phyloP scores from a whole-genome alignment of 352 stramenopile species.

The Globisporangium canariense region DNA sequence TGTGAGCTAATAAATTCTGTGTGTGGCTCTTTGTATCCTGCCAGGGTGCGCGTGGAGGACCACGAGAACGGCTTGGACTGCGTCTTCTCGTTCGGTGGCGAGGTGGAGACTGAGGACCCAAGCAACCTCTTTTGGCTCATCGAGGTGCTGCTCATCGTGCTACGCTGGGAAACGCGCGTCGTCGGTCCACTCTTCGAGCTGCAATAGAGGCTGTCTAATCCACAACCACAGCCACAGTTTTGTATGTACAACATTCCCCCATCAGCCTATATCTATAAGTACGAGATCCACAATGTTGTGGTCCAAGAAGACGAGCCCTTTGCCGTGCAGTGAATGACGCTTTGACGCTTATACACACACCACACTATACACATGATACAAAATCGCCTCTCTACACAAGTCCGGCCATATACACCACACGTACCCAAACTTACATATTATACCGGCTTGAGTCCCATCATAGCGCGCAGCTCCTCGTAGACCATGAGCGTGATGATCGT shows the following conservation, averaged over 20 bases:
- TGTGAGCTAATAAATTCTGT: neutral
- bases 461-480: slow-evolving; percentile 60
- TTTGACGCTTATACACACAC: slow-evolving; percentile 1
- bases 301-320: neutral
- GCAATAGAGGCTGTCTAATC: neutral
- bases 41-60: slow-evolving; percentile 40
- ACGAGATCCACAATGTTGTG: neutral
- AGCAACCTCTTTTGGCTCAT: slow-evolving; percentile 46
- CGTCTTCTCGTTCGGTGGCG: slow-evolving; percentile 34
- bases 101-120: slow-evolving; percentile 30
- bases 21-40: slow-evolving; percentile 2
- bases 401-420: neutral
- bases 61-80: slow-evolving; percentile 27
- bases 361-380: slow-evolving; percentile 4
- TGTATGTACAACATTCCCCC: neutral
- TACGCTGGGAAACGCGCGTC: slow-evolving; percentile 40
- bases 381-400: neutral
- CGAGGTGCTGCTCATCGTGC: slow-evolving; percentile 42
- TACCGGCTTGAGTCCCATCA: slow-evolving; percentile 51
- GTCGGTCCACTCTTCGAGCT: slow-evolving; percentile 46
- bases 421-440: slow-evolving; percentile 16
- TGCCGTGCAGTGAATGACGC: neutral
- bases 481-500: slow-evolving; percentile 79
- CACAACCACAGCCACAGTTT: neutral
- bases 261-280: slow-evolving; percentile 5